phyloP scores from a whole-genome alignment of 2,329 filamentous ascomycete genomes.

The Colletotrichum lini region DNA sequence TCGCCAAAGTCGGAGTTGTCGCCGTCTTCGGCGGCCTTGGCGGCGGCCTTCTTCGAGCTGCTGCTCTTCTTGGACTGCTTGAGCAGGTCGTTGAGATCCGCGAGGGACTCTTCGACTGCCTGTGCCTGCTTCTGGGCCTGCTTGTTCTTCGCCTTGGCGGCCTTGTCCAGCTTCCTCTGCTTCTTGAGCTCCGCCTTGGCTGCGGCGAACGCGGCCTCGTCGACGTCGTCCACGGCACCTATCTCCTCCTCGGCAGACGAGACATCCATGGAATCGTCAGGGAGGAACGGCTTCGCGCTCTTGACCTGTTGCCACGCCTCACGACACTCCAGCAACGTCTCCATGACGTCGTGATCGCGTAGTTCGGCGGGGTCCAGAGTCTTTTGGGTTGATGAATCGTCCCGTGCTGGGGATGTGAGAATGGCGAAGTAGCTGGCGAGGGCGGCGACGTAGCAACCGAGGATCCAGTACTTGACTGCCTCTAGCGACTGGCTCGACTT shows the following conservation, averaged over 20 bases:
- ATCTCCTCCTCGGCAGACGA: conserved; percentile 54
- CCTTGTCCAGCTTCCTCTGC: conserved; percentile 59
- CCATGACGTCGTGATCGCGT: conserved; percentile 93
- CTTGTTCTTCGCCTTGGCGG: conserved; percentile 58
- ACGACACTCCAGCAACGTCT: conserved; percentile 83
- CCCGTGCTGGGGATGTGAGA: conserved; percentile 83
- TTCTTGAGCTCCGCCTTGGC: conserved; percentile 51
- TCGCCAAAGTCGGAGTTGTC: conserved; percentile 94
- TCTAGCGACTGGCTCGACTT: conserved; percentile 68
- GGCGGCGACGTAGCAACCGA: conserved; percentile 88
- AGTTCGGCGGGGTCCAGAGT: conserved; percentile 83
- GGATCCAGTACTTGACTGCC: conserved; percentile 81
- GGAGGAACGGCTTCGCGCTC: conserved; percentile 68
- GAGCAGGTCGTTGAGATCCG: conserved; percentile 76
- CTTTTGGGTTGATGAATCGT: conserved; percentile 66
- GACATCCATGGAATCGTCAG: conserved; percentile 49
- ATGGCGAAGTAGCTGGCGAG: conserved; percentile 96
- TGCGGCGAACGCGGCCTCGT: conserved; percentile 45
- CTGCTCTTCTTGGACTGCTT: conserved; percentile 61
- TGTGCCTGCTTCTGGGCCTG: conserved; percentile 69
- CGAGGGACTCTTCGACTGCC: conserved; percentile 79
- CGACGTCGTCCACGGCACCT: conserved; percentile 45
- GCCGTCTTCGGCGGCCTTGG: conserved; percentile 61
- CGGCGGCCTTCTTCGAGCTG: conserved; percentile 60
- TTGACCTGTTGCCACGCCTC: conserved; percentile 85